phyloP scores from a whole-genome alignment of 768 basidiomycete species.

The Termitomyces eurrhizus region DNA sequence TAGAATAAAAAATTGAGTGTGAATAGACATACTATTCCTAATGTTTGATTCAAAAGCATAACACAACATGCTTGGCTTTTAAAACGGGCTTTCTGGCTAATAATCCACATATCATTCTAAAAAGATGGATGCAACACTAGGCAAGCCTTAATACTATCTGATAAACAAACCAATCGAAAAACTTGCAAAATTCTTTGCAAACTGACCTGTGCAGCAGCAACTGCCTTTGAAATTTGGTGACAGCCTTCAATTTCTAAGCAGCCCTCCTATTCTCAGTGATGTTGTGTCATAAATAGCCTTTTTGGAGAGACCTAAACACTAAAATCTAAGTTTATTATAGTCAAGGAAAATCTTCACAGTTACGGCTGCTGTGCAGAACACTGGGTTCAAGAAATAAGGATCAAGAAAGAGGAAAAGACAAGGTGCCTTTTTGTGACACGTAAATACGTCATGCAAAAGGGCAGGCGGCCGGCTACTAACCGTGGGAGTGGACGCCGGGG shows the following conservation, averaged over 20 bases:
- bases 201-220: conserved; percentile 46
- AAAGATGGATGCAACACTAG: conserved; percentile 34
- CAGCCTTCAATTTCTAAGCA: conserved; percentile 48
- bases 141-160: conserved; percentile 29
- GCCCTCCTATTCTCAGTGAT: conserved; percentile 43
- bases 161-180: no score
- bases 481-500: conserved; percentile 26
- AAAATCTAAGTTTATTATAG: no score
- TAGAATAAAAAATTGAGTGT: background rate
- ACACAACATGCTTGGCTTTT: conserved; percentile 45
- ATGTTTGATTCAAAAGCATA: conserved; percentile 37
- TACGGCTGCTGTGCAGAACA: no score
- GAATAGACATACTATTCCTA: conserved; percentile 32
- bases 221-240: conserved; percentile 32
- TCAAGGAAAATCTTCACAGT: no score
- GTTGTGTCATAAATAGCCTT: conserved; percentile 15
- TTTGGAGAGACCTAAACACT: no score
- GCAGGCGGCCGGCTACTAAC: background rate
- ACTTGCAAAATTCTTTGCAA: background rate
- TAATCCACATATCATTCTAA: conserved; percentile 35
- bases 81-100: conserved; percentile 29
- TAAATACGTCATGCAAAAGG: no score
- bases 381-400: no score
- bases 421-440: no score
- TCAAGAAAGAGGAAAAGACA: no score